Evolutionary conservation across 768 basidiomycete species (phyloP).

Genomic region (Hirschioporus abietinus): DNA sequence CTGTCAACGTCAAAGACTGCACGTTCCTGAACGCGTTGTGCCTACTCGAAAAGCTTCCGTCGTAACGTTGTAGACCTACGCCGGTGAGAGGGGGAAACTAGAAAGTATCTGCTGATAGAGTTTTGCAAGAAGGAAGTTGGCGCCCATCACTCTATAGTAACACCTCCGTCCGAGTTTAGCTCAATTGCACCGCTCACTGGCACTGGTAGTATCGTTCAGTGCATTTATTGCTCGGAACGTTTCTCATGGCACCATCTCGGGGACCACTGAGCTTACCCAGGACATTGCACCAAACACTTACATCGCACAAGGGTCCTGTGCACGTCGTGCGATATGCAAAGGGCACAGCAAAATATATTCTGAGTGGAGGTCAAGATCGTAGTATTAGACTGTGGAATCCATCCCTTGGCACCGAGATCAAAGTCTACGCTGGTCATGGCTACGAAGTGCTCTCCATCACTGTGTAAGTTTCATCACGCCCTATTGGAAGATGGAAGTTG

Average conservation of each 20-base stretch:
- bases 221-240: neutral
- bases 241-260: slow-evolving; percentile 27
- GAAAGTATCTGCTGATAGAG: neutral
- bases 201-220: neutral
- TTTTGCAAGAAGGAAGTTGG: neutral
- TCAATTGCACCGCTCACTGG: neutral
- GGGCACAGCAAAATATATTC: slow-evolving; percentile 79
- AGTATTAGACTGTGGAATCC: slow-evolving; percentile 91
- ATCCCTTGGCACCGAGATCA: slow-evolving; percentile 79
- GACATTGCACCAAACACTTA: slow-evolving; percentile 56
- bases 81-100: neutral
- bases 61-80: neutral
- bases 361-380: slow-evolving; percentile 93
- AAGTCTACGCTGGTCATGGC: slow-evolving; percentile 85
- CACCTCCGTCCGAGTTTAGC: neutral
- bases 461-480: slow-evolving; percentile 51
- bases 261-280: slow-evolving; percentile 48
- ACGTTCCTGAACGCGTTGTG: neutral
- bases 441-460: slow-evolving; percentile 91
- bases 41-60: neutral
- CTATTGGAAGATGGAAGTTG: neutral
- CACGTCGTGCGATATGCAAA: slow-evolving; percentile 91
- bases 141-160: neutral
- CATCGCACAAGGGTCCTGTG: slow-evolving; percentile 75
- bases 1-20: neutral